A percentile compares a stretch with the other conserved stretches of the same genome.
These are phyloP conservation scores for Cladophialophora exuberans DNA, from an alignment of 2,329 filamentous ascomycete species.

Conservation along the genomic window DNA sequence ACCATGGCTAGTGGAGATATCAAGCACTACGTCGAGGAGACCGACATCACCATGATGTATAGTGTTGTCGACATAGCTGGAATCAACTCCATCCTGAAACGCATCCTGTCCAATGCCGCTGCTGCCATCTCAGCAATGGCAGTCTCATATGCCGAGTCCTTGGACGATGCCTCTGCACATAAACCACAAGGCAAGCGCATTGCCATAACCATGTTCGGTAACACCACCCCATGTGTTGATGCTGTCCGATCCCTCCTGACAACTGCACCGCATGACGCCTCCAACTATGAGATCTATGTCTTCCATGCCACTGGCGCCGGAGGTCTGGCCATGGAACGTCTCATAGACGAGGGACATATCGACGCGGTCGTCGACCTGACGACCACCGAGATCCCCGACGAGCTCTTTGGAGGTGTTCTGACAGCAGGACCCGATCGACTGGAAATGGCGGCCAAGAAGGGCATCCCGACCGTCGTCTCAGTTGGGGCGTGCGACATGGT, in stretches of 20 bases:
- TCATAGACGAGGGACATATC: slow-evolving; percentile 60
- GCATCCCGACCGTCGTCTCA: slow-evolving; percentile 62
- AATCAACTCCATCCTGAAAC: slow-evolving; percentile 61
- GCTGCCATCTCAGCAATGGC: slow-evolving; percentile 65
- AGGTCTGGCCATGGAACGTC: slow-evolving; percentile 69
- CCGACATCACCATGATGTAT: slow-evolving; percentile 71
- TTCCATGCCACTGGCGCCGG: slow-evolving; percentile 74
- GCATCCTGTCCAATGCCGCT: slow-evolving; percentile 65
- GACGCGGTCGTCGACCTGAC: slow-evolving; percentile 73
- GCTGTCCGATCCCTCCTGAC: slow-evolving; percentile 47
- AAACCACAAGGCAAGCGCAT: slow-evolving; percentile 51
- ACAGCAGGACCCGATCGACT: slow-evolving; percentile 62
- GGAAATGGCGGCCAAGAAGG: slow-evolving; percentile 58
- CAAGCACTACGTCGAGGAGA: slow-evolving; percentile 66
- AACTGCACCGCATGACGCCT: slow-evolving; percentile 31
- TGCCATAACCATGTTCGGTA: slow-evolving; percentile 74
- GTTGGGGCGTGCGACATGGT: slow-evolving; percentile 63
- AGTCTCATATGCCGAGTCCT: slow-evolving; percentile 41
- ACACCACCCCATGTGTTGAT: slow-evolving; percentile 69
- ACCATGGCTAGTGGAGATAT: slow-evolving; percentile 71
- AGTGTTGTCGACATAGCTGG: slow-evolving; percentile 73
- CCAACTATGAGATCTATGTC: slow-evolving; percentile 61
- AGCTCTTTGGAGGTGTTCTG: slow-evolving; percentile 66
- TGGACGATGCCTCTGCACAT: slow-evolving; percentile 11
- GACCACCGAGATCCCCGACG: slow-evolving; percentile 69